Conservation (phyloP, 225 moss, liverwort and hornwort species). For the Asterella californica region DNA sequence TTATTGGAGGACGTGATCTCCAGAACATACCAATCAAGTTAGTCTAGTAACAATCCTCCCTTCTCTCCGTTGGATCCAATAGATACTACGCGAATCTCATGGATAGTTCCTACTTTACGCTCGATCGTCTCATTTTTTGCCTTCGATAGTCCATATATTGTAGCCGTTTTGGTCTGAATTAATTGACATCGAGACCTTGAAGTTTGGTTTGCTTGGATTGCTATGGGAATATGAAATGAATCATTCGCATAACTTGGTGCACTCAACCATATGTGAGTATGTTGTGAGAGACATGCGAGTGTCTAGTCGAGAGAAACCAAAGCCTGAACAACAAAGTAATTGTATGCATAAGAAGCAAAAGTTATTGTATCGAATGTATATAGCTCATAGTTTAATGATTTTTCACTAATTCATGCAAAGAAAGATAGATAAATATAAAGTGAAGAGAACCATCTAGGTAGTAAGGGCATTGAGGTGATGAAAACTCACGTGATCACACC, state of each 20-base stretch:
- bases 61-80: constrained; percentile 13
- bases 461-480: not conserved
- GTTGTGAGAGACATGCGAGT: not conserved
- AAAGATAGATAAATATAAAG: not conserved
- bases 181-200: not conserved
- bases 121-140: not conserved
- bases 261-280: not conserved
- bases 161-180: not conserved
- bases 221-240: not conserved
- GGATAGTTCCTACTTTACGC: not conserved
- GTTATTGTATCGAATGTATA: not conserved
- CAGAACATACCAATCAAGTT: constrained; percentile 26
- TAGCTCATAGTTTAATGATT: not conserved
- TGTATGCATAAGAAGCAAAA: not conserved
- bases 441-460: not conserved
- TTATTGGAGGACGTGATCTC: constrained; percentile 27
- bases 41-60: constrained; percentile 44
- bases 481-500: not conserved
- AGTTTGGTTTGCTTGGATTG: not conserved
- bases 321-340: not conserved
- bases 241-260: not conserved
- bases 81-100: constrained; percentile 13
- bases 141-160: not conserved
- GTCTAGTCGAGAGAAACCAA: not conserved
- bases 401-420: not conserved